Base-by-base conservation (phyloP, 2,329 filamentous ascomycete genomes). In the Penicillium sp. region DNA sequence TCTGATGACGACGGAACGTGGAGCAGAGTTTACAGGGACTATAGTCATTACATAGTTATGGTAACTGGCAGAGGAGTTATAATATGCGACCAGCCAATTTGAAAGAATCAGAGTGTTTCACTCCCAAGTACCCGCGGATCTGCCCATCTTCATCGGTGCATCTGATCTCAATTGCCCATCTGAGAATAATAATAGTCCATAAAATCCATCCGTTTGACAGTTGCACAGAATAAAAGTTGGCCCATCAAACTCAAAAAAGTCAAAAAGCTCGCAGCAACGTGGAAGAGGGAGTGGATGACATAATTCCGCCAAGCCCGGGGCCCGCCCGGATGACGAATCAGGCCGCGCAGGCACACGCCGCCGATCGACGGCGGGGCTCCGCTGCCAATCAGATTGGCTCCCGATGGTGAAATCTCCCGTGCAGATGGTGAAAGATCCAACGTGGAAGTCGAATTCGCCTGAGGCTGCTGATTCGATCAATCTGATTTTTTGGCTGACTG, bases 371-470 rank as follows among this genome's bases (percentile, higher is more conserved):
- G 39, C 47, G 59, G 54, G 37, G 12, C 51, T n/a, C 25, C 22
- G 10, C 20, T 17, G 4, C 72, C 72, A 74, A 75, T 75, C 55
- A 68, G 39, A 38, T 31, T 0, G 0, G 1, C 38, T 43, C 20
- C 35, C 61, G 69, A 71, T 74, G 71, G 71, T 72, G 72, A 72
- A 72, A 75, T 75, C 69, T 59, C 49, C 54, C 45, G 55, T 59
- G 49, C 54, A 55, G 71, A 75, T 75, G 72, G 67, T 73, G 72
- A 69, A 69, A 72, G 48, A 45, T 25, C 39, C 22, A 41, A 17
- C 52, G 39, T 35, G n/a, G 17, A 31, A 17, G 22, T 41, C 45
- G 28, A 50, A 34, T 31, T 51, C 37, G 25, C 45, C 38, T 35
- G 39, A 35, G 22, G n/a, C 7, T 22, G 35, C 17, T 39, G 49